Evolutionary conservation across 2,329 filamentous ascomycete species (phyloP), one percentile per base, ranked within the genome.

Genomic region (Ascochyta viciae-villosae): DNA sequence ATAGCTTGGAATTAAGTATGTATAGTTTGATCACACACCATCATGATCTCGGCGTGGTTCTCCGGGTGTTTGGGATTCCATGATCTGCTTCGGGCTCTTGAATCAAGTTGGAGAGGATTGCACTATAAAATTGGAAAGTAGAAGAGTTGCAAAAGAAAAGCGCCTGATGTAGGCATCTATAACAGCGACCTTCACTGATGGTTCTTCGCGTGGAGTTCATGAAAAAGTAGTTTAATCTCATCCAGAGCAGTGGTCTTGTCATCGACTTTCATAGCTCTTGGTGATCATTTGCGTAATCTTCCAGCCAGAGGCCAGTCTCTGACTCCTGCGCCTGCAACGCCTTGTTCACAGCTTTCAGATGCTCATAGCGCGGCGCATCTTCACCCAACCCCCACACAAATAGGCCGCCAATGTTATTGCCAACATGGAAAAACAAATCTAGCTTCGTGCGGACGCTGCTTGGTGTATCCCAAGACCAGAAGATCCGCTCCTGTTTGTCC

Each of bases 341-440:
- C 31, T 57, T 41, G 37, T 59, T 62, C 27, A 58, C 51, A 5
- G 78, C 77, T 64, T 75, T 75, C 45, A 83, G 59, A 50, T 77
- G 79, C 50, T 52, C 39, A 40, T 62, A 74, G 9, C 51, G 54
- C n/a, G 60, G 47, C 10, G 61, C 63, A 57, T 92, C 89, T 74
- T 92, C 88, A 2, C 87, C 89, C 53, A 92, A 67, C 12, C 87
- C 88, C 89, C 89, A 92, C 0, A 88, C 88, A 81, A 92, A 90
- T 4, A 90, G 85, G 16, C 90, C 89, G 1, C 89, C 89, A 0
- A 92, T 71, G 1, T 77, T 73, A 67, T 82, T 27, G 9, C 81
- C 24, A 77, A 77, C 27, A 79, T 75, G 3, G 90, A 79, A 26
- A 92, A 80, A 4, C 82, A 70, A 15, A 3, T 80, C 75, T 52